Evolutionary conservation across 176 grass and related monocot species (phyloP).

Genomic region (Oryza glaberrima): DNA sequence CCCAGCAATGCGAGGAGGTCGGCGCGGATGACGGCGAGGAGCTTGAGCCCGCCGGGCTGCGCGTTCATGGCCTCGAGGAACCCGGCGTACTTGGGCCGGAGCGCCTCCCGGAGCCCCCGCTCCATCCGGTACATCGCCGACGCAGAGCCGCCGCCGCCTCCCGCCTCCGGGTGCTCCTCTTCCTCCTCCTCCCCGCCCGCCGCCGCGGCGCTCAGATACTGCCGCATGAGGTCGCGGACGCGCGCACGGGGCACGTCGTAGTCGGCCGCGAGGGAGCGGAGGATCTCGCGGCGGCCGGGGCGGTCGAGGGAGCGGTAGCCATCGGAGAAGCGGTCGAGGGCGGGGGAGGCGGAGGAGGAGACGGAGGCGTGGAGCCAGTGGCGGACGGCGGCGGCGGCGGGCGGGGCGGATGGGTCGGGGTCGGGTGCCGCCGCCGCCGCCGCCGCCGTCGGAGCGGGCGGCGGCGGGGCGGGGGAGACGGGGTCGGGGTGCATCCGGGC

Average conservation of each 20-base stretch:
- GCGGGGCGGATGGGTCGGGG: neutral
- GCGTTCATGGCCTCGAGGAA: conserved; percentile 89
- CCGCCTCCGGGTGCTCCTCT: conserved; percentile 31
- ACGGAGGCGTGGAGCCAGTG: conserved; percentile 71
- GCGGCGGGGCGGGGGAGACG: conserved; percentile 23
- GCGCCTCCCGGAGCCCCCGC: conserved; percentile 67
- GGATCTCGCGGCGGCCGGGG: conserved; percentile 59
- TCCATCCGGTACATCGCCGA: conserved; percentile 86
- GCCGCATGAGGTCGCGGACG: conserved; percentile 71
- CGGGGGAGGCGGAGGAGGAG: conserved; percentile 32
- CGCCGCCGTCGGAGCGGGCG: neutral
- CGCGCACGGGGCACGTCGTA: conserved; percentile 77
- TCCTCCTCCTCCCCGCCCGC: conserved; percentile 13
- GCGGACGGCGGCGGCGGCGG: conserved; percentile 15
- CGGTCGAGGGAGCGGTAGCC: conserved; percentile 67
- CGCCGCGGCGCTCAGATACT: conserved; percentile 60
- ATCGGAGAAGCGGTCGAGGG: conserved; percentile 66
- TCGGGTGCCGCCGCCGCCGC: neutral
- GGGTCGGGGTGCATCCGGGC: conserved; percentile 60
- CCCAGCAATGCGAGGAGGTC: conserved; percentile 76
- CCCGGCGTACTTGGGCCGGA: conserved; percentile 68
- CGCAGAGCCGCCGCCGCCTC: conserved; percentile 48
- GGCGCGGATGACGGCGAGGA: conserved; percentile 77
- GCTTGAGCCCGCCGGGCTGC: conserved; percentile 83
- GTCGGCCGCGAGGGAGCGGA: conserved; percentile 70